Evolutionary conservation across 805 yeast genomes (phyloP), one percentile per base, ranked within the genome.

Genomic region (Candida dendrica): DNA sequence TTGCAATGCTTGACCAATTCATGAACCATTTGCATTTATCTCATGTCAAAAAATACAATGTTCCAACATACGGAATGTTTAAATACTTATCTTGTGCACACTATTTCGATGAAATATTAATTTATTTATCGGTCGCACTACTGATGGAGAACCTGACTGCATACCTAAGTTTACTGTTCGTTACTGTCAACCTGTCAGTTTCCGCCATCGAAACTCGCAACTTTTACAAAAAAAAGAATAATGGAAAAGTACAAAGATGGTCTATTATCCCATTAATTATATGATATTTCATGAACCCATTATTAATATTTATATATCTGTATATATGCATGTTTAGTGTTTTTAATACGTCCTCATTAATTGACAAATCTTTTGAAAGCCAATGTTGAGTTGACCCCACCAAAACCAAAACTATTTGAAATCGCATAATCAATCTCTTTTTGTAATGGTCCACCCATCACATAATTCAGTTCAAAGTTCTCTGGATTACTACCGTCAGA

Each of bases 391-490:
- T 93, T 93, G 5, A 95, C 87, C 8, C 99, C 99, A 7, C 99
- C 99, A 65, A 93, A 93, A 1, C 98, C 99, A 64, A 95, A 91
- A 52, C 96, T 87, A 56, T 93, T 93, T 38, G 88, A 77, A 51
- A 93, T 47, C 0, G 91, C 97, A 48, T 75, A 71, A 3, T 72
- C 53, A 4, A 84, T 57, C 2, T 59, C 52, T 19, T 59, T 66
- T 36, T 65, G 54, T n/a, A 61, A 53, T 9, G 84, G 68, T 1
- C 76, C 72, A 6, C 83, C 81, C 11, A 13, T 32, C 3, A 56
- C 55, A 51, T 82, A 84, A 55, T 84, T 80, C 44, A 75, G 68
- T 3, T 64, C 58, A 48, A 75, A 76, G 29, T 63, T 64, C 3
- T 52, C 63, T 1, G 59, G 53, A 9, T 59, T 66, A 42, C 71